Conservation (phyloP, 495 filamentous ascomycete species). For the Talaromyces trachyspermus region DNA sequence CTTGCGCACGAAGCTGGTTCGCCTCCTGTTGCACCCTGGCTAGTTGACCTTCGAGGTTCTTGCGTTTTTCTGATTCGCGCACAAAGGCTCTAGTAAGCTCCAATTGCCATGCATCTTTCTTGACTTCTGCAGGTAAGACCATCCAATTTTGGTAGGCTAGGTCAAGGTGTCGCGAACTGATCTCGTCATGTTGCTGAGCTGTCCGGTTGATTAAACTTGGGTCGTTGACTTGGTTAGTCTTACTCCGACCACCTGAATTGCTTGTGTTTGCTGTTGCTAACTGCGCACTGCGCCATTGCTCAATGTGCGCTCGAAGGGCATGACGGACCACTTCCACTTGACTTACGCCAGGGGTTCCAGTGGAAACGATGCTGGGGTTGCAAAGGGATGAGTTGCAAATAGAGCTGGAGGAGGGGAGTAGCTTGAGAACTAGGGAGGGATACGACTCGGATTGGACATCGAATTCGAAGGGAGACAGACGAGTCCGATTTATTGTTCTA, state of each 20-base stretch:
- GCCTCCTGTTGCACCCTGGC: slow-evolving; percentile 62
- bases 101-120: slow-evolving; percentile 65
- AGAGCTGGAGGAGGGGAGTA: slow-evolving; percentile 73
- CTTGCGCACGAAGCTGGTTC: slow-evolving; percentile 59
- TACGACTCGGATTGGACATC: slow-evolving; percentile 75
- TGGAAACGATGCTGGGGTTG: slow-evolving; percentile 66
- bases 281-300: slow-evolving; percentile 48
- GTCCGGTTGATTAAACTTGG: slow-evolving; percentile 37
- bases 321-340: slow-evolving; percentile 63
- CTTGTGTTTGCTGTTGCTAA: slow-evolving; percentile 21
- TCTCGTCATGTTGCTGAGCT: slow-evolving; percentile 50
- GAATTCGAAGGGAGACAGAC: slow-evolving; percentile 65
- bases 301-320: slow-evolving; percentile 57
- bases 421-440: slow-evolving; percentile 70
- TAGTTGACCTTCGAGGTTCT: slow-evolving; percentile 52
- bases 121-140: slow-evolving; percentile 44
- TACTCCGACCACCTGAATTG: slow-evolving; percentile 16
- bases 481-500: slow-evolving; percentile 21
- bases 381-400: slow-evolving; percentile 61
- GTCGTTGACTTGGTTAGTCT: slow-evolving; percentile 22
- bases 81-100: slow-evolving; percentile 67
- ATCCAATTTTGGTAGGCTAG: slow-evolving; percentile 67
- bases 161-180: slow-evolving; percentile 56
- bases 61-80: slow-evolving; percentile 58
- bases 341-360: slow-evolving; percentile 60